These are phyloP conservation scores for Balansia obtecta DNA, from an alignment of 2,329 filamentous ascomycete genomes.

Conservation along the genomic window DNA sequence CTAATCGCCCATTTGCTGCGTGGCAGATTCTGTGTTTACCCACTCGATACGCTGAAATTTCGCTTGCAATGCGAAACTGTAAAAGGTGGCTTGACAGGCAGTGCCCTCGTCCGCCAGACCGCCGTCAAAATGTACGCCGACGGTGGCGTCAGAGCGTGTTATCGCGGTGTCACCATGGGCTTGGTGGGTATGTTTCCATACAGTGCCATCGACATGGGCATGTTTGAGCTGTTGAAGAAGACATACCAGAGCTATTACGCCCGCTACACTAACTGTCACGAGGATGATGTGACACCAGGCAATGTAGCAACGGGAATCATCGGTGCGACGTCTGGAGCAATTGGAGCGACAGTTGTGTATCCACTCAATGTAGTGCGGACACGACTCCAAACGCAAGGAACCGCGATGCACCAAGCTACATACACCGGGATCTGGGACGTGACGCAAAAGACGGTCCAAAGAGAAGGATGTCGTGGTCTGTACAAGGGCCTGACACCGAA, in stretches of 20 bases:
- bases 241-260: slow-evolving; percentile 60
- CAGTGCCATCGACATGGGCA: slow-evolving; percentile 89
- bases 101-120: slow-evolving; percentile 69
- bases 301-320: slow-evolving; percentile 81
- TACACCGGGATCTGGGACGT: slow-evolving; percentile 91
- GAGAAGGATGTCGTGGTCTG: slow-evolving; percentile 73
- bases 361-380: slow-evolving; percentile 90
- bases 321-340: slow-evolving; percentile 80
- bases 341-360: slow-evolving; percentile 89
- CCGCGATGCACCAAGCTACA: slow-evolving; percentile 75
- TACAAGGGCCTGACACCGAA: slow-evolving; percentile 96
- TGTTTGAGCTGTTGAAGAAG: slow-evolving; percentile 85
- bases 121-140: slow-evolving; percentile 75
- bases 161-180: slow-evolving; percentile 88
- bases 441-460: slow-evolving; percentile 65
- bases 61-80: slow-evolving; percentile 91
- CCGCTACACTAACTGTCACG: slow-evolving; percentile 54
- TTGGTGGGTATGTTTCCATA: slow-evolving; percentile 96
- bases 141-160: slow-evolving; percentile 65
- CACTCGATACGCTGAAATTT: slow-evolving; percentile 72
- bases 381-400: slow-evolving; percentile 86
- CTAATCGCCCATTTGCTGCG: background rate
- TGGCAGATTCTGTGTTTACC: slow-evolving; percentile 79
- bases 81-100: slow-evolving; percentile 70
- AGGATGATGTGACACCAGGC: slow-evolving; percentile 71